Evolutionary conservation across 139 green algal species (phyloP).

Genomic region (Coelastrella sp.): DNA sequence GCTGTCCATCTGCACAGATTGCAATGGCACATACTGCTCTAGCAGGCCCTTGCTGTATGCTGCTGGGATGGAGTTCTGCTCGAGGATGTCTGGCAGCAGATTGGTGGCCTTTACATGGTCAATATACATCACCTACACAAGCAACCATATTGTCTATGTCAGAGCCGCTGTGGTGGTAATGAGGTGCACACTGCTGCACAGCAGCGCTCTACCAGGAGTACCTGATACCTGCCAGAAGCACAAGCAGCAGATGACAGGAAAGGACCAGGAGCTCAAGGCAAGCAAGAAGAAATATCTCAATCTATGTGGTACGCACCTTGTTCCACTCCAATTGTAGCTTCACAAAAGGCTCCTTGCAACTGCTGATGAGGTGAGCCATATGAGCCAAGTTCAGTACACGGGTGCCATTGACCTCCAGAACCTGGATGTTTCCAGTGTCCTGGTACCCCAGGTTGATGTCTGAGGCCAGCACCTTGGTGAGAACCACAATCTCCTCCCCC

Average conservation of each 20-base stretch:
- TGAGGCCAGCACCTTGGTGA: constrained; percentile 69
- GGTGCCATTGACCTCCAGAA: constrained; percentile 72
- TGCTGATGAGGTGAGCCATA: constrained; percentile 69
- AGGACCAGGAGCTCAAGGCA: no score
- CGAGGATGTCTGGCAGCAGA: constrained; percentile 70
- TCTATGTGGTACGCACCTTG: constrained; percentile 53
- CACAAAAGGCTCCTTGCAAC: constrained; percentile 70
- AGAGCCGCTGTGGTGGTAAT: neutral
- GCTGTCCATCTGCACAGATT: neutral
- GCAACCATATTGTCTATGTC: no score
- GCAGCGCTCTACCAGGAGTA: no score
- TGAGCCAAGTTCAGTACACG: constrained; percentile 81
- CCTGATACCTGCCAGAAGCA: neutral
- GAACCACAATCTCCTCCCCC: constrained; percentile 69
- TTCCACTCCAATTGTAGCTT: constrained; percentile 87
- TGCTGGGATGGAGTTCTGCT: constrained; percentile 74
- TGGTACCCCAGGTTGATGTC: constrained; percentile 82
- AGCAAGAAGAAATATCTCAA: neutral
- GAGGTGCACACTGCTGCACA: no score
- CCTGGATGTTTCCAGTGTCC: constrained; percentile 78
- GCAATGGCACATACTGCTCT: neutral
- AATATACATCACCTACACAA: constrained; percentile 63
- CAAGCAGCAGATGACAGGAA: neutral
- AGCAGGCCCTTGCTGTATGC: constrained; percentile 64
- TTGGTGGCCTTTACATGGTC: constrained; percentile 56